A percentile compares a stretch with the other conserved stretches of the same genome.
Evolutionary conservation across 805 yeast species (phyloP).

Genomic region (Groenewaldozyma tartarivorans): DNA sequence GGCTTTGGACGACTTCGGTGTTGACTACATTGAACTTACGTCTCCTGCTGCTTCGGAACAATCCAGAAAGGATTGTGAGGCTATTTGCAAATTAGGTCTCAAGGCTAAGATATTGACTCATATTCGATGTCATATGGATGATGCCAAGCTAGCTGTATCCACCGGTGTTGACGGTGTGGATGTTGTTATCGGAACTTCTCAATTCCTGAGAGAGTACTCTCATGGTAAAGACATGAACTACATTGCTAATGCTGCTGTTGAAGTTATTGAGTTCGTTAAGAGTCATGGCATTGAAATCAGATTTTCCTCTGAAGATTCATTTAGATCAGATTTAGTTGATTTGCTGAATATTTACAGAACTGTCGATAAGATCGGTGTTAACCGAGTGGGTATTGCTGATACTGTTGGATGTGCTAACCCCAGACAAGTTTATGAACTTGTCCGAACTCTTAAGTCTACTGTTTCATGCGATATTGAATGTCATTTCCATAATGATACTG

Average conservation of each 20-base stretch:
- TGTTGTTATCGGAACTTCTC: slow-evolving; percentile 96
- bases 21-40: slow-evolving; percentile 93
- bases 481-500: slow-evolving; percentile 98
- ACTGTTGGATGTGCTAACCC: slow-evolving; percentile 99
- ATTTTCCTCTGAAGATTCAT: slow-evolving; percentile 94
- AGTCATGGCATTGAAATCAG: slow-evolving; percentile 94
- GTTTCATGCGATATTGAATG: slow-evolving; percentile 97
- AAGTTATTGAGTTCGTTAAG: slow-evolving; percentile 95
- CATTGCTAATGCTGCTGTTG: slow-evolving; percentile 91
- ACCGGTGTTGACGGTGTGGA: slow-evolving; percentile 99
- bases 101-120: slow-evolving; percentile 94
- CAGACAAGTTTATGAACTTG: slow-evolving; percentile 94
- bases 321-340: slow-evolving; percentile 94
- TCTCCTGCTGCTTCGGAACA: slow-evolving; percentile 98
- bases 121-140: slow-evolving; percentile 98
- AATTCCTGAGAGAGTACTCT: slow-evolving; percentile 84
- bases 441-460: slow-evolving; percentile 84
- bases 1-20: slow-evolving; percentile 96
- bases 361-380: slow-evolving; percentile 94
- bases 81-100: slow-evolving; percentile 93
- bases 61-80: slow-evolving; percentile 88
- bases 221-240: slow-evolving; percentile 99
- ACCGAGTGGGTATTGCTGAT: slow-evolving; percentile 98
- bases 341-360: slow-evolving; percentile 91
- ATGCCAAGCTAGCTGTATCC: slow-evolving; percentile 92